phyloP scores from a whole-genome alignment of 2,329 filamentous ascomycete species.

The Xylariales sp. region DNA sequence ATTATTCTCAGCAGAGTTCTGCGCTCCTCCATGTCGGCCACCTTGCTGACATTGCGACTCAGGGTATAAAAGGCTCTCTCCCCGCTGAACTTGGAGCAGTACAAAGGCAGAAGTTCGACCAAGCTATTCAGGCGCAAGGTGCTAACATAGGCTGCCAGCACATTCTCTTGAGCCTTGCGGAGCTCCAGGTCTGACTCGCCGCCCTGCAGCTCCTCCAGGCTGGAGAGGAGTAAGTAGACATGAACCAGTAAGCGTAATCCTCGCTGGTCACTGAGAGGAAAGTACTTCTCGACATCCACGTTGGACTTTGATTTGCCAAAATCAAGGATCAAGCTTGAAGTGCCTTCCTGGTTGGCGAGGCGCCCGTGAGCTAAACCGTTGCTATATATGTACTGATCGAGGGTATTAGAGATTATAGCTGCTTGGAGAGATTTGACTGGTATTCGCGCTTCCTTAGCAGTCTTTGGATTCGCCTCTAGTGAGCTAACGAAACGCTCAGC shows the following conservation, averaged over 20 bases:
- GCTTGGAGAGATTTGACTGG: conserved; percentile 75
- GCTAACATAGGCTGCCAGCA: conserved; percentile 78
- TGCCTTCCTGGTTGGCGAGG: conserved; percentile 37
- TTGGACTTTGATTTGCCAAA: conserved; percentile 26
- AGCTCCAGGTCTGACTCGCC: conserved; percentile 29
- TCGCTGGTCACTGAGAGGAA: conserved; percentile 54
- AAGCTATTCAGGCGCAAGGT: conserved; percentile 69
- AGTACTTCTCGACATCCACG: conserved; percentile 41
- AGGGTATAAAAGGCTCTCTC: conserved; percentile 66
- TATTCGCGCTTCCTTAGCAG: conserved; percentile 53
- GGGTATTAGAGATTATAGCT: conserved; percentile 63
- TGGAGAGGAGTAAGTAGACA: conserved; percentile 58
- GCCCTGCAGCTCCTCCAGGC: conserved; percentile 57
- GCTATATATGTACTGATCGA: conserved; percentile 53
- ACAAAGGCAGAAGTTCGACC: conserved; percentile 77
- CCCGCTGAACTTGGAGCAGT: conserved; percentile 72
- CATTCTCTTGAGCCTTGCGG: conserved; percentile 61
- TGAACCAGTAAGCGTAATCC: conserved; percentile 67
- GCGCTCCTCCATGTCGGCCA: conserved; percentile 63
- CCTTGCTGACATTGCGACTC: conserved; percentile 70
- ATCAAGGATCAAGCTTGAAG: conserved; percentile 39
- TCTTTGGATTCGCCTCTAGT: conserved; percentile 53
- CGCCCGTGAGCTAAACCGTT: conserved; percentile 51
- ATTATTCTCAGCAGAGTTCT: conserved; percentile 69
- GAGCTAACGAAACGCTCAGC: conserved; percentile 56